Evolutionary conservation across 257 asterid genomes (phyloP), one percentile per base, ranked within the genome.

Genomic region (Gentiana macrophylla): DNA sequence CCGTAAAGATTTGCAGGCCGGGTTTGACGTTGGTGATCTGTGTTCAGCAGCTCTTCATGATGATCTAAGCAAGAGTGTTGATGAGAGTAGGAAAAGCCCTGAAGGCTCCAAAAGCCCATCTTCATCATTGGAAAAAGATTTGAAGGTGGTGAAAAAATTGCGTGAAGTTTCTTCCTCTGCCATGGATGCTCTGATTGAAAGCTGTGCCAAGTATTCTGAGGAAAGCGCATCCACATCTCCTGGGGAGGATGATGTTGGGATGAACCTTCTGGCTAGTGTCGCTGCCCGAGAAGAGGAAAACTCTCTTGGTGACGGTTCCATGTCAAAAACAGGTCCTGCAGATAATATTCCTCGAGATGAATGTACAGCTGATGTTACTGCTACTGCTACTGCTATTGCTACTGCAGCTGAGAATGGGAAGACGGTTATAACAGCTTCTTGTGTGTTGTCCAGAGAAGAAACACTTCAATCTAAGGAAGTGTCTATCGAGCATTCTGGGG

Each of bases 261-360:
- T 90, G 91, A 90, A 90, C 67, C 82, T 90, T 60, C 98, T 90
- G 64, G 98, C 98, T 47, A 90, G 89, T 73, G 98, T 90, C 63
- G 98, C 98, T 65, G 66, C 98, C 44, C 89, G 92, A 56, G 95
- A 86, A 76, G 88, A 77, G 67, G 85, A 75, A 63, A 62, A 54
- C 71, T 74, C 76, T 56, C 12, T 7, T 15, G 73, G 72, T 46
- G 92, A 76, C 56, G 87, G 70, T 56, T 78, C 71, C 53, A 86
- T 69, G 51, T 70, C 77, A 2, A 84, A 70, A 68, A 48, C 74
- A 49, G 36, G 82, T 41, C 60, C 72, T 49, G 75, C 52, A 50
- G 83, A 62, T 60, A 41, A 62, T 45, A 32, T 56, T 32, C 46
- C 53, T 32, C 66, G 53, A 64, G 74, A 52, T 53, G 65, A 45